Conservation (phyloP, 805 yeast species). For the Candida xyloterini region DNA sequence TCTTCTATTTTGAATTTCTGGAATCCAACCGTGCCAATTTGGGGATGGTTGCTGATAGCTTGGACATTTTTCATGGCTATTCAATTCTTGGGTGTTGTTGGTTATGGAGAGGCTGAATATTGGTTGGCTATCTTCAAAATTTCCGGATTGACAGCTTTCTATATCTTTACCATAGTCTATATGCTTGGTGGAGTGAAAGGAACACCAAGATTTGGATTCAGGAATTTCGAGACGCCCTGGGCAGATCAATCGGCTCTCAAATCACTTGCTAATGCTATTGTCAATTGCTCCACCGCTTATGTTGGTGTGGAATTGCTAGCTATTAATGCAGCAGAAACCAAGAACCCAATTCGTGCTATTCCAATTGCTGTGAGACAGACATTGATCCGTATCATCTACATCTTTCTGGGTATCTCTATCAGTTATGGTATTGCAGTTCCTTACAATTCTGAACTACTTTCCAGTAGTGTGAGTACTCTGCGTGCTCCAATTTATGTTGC, state of each 20-base stretch:
- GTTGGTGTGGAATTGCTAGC: conserved; percentile 33
- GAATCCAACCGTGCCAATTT: conserved; percentile 50
- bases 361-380: conserved; percentile 58
- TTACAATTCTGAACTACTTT: conserved; percentile 47
- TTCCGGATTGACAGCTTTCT: conserved; percentile 35
- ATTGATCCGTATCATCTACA: conserved; percentile 50
- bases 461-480: conserved; percentile 37
- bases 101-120: conserved; percentile 55
- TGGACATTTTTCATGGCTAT: conserved; percentile 47
- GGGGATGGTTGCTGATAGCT: conserved; percentile 50
- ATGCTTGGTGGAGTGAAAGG: conserved; percentile 36
- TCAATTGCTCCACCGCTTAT: conserved; percentile 25
- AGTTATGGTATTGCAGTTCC: conserved; percentile 60
- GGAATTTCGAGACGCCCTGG: conserved; percentile 15
- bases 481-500: conserved; percentile 50
- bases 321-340: conserved; percentile 58
- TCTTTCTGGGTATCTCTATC: conserved; percentile 54
- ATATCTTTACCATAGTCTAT: conserved; percentile 37
- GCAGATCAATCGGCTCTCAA: conserved; percentile 14
- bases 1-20: conserved; percentile 47
- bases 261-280: conserved; percentile 27
- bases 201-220: conserved; percentile 21
- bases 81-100: conserved; percentile 48
- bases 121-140: conserved; percentile 49
- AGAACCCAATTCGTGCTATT: conserved; percentile 54